These are phyloP conservation scores for Vanrija sp. DNA, from an alignment of 1,284 basidiomycete species.

Conservation along the genomic window DNA sequence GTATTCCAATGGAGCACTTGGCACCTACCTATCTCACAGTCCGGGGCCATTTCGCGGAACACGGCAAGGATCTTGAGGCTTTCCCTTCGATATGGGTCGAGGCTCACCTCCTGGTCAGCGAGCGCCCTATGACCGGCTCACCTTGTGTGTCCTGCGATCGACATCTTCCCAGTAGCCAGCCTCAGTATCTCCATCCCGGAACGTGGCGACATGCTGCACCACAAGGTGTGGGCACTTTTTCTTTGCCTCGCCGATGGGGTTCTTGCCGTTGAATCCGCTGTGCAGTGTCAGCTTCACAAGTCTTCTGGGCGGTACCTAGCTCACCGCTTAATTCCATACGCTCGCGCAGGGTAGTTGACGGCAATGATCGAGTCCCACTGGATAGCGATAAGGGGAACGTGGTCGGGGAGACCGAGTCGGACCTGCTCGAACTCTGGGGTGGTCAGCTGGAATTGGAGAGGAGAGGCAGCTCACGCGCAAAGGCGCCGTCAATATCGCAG, in stretches of 20 bases:
- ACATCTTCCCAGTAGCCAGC: constrained; percentile 86
- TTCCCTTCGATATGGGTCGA: constrained; percentile 91
- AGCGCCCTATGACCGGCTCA: constrained; percentile 39
- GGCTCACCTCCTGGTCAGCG: constrained; percentile 63
- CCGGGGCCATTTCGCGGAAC: constrained; percentile 73
- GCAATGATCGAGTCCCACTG: constrained; percentile 91
- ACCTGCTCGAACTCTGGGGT: constrained; percentile 72
- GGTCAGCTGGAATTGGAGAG: background rate
- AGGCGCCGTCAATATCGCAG: constrained; percentile 91
- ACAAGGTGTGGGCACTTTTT: constrained; percentile 79
- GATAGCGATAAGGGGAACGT: constrained; percentile 78
- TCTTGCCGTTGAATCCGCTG: constrained; percentile 19
- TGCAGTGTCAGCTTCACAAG: background rate
- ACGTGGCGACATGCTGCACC: constrained; percentile 91
- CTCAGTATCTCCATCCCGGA: constrained; percentile 72
- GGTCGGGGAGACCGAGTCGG: constrained; percentile 66
- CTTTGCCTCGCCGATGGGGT: constrained; percentile 65
- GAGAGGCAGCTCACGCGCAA: constrained; percentile 56
- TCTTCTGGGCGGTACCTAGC: background rate
- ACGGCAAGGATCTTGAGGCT: constrained; percentile 81
- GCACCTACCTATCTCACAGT: constrained; percentile 61
- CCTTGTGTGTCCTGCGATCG: constrained; percentile 87
- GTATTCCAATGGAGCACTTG: background rate
- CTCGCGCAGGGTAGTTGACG: constrained; percentile 90
- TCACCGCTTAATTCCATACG: constrained; percentile 75